phyloP scores from a whole-genome alignment of 2,329 filamentous ascomycete genomes.

The Fusarium torulosum region DNA sequence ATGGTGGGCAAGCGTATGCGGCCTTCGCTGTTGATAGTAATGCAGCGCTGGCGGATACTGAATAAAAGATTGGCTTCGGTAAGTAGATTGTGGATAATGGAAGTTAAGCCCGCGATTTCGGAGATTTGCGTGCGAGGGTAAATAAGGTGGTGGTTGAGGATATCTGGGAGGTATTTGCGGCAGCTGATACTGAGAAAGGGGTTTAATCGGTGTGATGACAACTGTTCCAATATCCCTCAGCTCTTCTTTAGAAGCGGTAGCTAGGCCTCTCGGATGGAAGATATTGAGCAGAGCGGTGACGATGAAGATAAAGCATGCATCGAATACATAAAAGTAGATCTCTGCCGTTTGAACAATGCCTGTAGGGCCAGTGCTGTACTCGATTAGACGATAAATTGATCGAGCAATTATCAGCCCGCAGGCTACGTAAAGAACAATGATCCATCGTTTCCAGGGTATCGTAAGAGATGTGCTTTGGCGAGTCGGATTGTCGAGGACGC shows the following conservation, averaged over 20 bases:
- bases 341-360: conserved; percentile 52
- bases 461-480: not conserved
- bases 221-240: conserved; percentile 1
- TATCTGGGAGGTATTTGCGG: conserved; percentile 1
- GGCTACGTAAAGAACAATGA: conserved; percentile 36
- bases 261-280: conserved; percentile 26
- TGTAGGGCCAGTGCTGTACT: conserved; percentile 54
- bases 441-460: conserved; percentile 49
- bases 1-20: conserved; percentile 1
- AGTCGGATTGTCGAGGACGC: conserved; percentile 26
- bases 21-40: conserved; percentile 25
- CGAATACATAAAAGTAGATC: conserved; percentile 53
- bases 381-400: conserved; percentile 56
- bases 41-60: conserved; percentile 20
- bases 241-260: conserved; percentile 2
- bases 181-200: not conserved
- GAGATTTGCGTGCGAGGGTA: conserved; percentile 11
- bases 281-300: conserved; percentile 35
- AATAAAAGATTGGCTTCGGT: conserved; percentile 6
- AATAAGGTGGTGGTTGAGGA: not conserved
- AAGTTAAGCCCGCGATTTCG: conserved; percentile 5
- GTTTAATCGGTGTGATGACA: not conserved
- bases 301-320: conserved; percentile 50
- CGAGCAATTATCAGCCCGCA: conserved; percentile 54
- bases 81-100: conserved; percentile 3